Conservation (phyloP, 257 asterid genomes). For the Solanum bulbocastanum region DNA sequence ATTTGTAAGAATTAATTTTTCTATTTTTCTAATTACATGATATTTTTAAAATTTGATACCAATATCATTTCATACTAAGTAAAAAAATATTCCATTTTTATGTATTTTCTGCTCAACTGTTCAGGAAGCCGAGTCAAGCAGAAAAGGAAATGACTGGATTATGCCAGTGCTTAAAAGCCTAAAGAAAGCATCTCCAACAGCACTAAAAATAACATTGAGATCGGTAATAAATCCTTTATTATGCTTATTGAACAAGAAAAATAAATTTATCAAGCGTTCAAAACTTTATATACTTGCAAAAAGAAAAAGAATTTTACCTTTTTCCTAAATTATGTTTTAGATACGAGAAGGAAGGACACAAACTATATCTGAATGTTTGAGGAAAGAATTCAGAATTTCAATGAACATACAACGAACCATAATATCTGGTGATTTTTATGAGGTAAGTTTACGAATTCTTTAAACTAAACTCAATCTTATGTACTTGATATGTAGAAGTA, state of each 20-base stretch:
- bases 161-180: neutral
- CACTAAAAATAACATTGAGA: neutral
- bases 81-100: no score
- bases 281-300: neutral
- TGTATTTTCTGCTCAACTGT: neutral
- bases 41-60: no score
- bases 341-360: constrained; percentile 75
- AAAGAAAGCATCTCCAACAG: neutral
- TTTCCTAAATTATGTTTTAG: constrained; percentile 8
- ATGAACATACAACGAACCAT: constrained; percentile 50
- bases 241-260: no score
- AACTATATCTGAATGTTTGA: constrained; percentile 56
- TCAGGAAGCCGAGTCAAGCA: neutral
- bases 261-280: neutral
- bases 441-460: constrained; percentile 28
- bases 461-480: neutral
- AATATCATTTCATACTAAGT: no score
- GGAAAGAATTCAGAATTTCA: constrained; percentile 74
- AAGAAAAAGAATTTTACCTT: neutral
- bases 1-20: neutral
- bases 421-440: constrained; percentile 70
- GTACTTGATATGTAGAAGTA: neutral
- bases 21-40: neutral
- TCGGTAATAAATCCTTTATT: neutral
- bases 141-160: neutral